Percentiles rank a stretch among this genome's conserved stretches.
Evolutionary conservation across 352 stramenopile species (phyloP).

Genomic region (Phytophthora macrochlamydospora): DNA sequence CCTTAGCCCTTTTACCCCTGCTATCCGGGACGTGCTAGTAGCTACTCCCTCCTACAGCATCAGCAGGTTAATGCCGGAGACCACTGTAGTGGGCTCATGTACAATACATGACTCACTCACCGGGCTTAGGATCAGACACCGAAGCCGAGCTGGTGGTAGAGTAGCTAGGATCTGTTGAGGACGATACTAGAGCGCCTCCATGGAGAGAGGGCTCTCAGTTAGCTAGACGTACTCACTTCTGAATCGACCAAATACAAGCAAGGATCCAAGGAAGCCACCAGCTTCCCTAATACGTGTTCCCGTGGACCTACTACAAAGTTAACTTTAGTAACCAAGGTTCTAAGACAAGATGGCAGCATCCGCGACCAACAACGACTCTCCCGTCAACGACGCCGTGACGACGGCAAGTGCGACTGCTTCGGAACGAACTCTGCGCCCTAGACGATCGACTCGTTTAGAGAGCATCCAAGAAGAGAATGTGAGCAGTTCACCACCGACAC

Average conservation of each 20-base stretch:
- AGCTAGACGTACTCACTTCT: not conserved
- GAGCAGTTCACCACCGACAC: not conserved
- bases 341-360: not conserved
- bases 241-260: not conserved
- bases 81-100: not conserved
- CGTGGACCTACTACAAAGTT: constrained; percentile 1
- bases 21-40: no score
- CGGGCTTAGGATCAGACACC: not conserved
- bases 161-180: not conserved
- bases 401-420: not conserved
- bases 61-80: no score
- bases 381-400: not conserved
- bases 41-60: no score
- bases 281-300: not conserved
- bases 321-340: not conserved
- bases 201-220: not conserved
- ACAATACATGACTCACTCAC: not conserved
- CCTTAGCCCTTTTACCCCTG: no score
- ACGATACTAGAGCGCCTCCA: not conserved
- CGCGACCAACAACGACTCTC: not conserved
- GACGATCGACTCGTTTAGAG: not conserved
- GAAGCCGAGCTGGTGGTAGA: not conserved
- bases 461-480: not conserved
- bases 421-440: not conserved
- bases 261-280: not conserved